A percentile compares a stretch with the other conserved stretches of the same genome.
These are phyloP conservation scores for Ustilago hordei DNA, from an alignment of 1,284 basidiomycete species.

Conservation along the genomic window DNA sequence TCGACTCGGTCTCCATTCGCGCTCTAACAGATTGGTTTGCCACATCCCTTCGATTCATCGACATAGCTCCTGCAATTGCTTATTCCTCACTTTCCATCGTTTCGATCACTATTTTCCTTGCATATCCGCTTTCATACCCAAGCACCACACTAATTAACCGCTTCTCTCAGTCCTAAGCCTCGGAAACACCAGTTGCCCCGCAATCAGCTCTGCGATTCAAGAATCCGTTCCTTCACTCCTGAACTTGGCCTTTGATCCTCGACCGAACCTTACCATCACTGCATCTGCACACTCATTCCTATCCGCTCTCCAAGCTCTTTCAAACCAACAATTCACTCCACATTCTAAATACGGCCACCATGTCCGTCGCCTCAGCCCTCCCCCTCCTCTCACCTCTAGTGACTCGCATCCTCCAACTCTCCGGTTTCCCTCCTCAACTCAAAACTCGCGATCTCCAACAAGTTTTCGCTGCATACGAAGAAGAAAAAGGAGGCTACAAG, in stretches of 20 bases:
- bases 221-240: too few relatives aligned
- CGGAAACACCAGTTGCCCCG: too few relatives aligned
- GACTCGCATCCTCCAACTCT: slow-evolving; percentile 91
- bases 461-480: slow-evolving; percentile 90
- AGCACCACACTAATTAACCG: background rate
- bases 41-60: background rate
- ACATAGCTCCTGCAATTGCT: slow-evolving; percentile 1
- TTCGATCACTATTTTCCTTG: background rate
- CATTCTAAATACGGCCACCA: background rate
- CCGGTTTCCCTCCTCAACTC: slow-evolving; percentile 90
- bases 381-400: slow-evolving; percentile 81
- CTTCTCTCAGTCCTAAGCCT: too few relatives aligned
- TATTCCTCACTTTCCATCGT: background rate
- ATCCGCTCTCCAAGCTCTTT: background rate
- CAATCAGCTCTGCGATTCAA: too few relatives aligned
- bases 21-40: background rate
- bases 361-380: slow-evolving; percentile 46
- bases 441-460: slow-evolving; percentile 96
- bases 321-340: background rate
- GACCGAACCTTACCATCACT: background rate
- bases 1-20: background rate
- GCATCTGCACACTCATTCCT: background rate
- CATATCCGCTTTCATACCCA: background rate
- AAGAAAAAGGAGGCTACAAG: slow-evolving; percentile 88
- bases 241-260: too few relatives aligned